phyloP scores from a whole-genome alignment of 345 rosid genomes.

The Brassica rapa region DNA sequence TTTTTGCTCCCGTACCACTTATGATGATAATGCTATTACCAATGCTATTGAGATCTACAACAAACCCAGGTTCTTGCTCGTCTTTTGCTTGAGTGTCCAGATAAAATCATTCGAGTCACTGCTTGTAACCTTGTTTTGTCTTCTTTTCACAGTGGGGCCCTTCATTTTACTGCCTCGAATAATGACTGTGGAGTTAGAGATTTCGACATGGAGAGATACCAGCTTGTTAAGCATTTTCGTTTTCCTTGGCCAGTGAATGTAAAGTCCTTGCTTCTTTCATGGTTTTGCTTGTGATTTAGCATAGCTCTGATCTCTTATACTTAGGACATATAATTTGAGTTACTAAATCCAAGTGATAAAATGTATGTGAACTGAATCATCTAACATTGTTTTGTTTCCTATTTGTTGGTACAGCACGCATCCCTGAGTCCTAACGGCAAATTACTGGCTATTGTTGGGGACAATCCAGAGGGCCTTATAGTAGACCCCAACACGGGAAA shows the following conservation, averaged over 20 bases:
- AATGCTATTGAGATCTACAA: constrained; percentile 91
- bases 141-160: constrained; percentile 56
- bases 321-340: neutral
- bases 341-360: neutral
- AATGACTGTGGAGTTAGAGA: constrained; percentile 83
- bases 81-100: constrained; percentile 5
- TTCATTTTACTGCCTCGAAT: constrained; percentile 78
- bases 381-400: constrained; percentile 2
- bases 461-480: constrained; percentile 65
- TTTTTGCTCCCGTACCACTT: constrained; percentile 86
- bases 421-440: constrained; percentile 81
- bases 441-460: constrained; percentile 69
- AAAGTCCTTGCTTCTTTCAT: constrained; percentile 30
- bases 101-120: neutral
- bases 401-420: constrained; percentile 55
- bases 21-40: constrained; percentile 95
- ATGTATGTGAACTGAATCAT: constrained; percentile 4
- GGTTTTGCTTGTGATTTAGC: constrained; percentile 6
- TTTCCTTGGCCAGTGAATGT: constrained; percentile 87
- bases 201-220: constrained; percentile 84
- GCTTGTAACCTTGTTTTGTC: constrained; percentile 27
- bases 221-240: constrained; percentile 55
- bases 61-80: constrained; percentile 55
- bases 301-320: neutral
- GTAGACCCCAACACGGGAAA: constrained; percentile 74